phyloP scores from a whole-genome alignment of 768 basidiomycete species.

The Trametes meyenii region DNA sequence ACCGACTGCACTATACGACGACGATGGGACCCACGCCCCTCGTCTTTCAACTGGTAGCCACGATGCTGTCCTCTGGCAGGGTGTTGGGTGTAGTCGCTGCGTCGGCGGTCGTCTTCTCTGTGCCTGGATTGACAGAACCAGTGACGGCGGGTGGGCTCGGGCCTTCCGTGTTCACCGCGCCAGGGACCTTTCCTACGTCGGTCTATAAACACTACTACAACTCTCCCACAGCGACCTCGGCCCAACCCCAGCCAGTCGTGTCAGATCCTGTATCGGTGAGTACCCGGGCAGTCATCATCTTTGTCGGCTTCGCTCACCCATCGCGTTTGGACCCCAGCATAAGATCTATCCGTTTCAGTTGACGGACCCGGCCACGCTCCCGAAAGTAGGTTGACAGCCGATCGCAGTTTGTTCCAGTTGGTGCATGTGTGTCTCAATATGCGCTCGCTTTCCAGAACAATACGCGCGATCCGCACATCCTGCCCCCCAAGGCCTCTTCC shows the following conservation, averaged over 20 bases:
- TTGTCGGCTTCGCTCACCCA: not conserved
- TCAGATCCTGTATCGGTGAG: constrained; percentile 69
- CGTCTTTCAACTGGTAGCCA: constrained; percentile 6
- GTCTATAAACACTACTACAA: constrained; percentile 71
- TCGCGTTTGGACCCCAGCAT: constrained; percentile 46
- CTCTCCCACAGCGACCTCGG: constrained; percentile 68
- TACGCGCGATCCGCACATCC: constrained; percentile 62
- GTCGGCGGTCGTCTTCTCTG: constrained; percentile 13
- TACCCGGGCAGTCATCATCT: not conserved
- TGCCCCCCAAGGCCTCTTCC: constrained; percentile 59
- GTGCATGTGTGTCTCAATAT: not conserved
- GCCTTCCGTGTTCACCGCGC: constrained; percentile 57
- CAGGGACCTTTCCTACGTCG: constrained; percentile 68
- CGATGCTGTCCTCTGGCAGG: constrained; percentile 13
- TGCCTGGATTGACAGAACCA: constrained; percentile 9
- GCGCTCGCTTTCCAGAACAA: constrained; percentile 43
- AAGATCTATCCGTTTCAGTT: constrained; percentile 59
- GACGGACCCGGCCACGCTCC: constrained; percentile 64
- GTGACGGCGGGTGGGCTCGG: constrained; percentile 23
- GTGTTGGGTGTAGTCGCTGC: constrained; percentile 10
- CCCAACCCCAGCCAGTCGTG: constrained; percentile 76
- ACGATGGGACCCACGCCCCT: constrained; percentile 2
- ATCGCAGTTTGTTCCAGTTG: not conserved
- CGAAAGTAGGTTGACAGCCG: constrained; percentile 38
- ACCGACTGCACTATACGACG: not conserved